Evolutionary conservation across 129 eudicot genomes (phyloP), one percentile per base, ranked within the genome.

Genomic region (Chrysanthemum lavandulifolium): DNA sequence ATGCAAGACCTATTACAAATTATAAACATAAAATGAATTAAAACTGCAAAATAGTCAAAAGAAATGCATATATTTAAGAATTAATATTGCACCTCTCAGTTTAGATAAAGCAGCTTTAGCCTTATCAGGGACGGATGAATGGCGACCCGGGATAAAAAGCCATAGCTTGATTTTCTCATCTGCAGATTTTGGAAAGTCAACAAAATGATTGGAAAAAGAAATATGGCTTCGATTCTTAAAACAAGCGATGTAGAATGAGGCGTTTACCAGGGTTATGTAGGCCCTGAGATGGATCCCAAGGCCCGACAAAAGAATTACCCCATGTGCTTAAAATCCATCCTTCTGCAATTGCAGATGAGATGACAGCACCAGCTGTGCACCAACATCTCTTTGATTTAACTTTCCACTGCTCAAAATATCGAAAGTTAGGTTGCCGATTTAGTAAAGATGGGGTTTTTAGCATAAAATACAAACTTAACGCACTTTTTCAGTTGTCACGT

Each of bases 211-310:
- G 59, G 19, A 60, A 29, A 47, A 45, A 25, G 2, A 73, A 54
- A 60, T 58, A 59, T 21, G 49, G 47, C 47, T 40, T 40, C 10
- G 0, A 7, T 40, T 40, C 47, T 40, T 40, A 40, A 40, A 6
- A 40, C 10, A 40, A 40, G 21, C 36, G 49, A 9, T 43, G 50
- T 58, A 10, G 61, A 59, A 16, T 45, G 13, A 59, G 64, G n/a
- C 64, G 27, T 59, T 19, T 85, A 94, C 98, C 98, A 76, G 98
- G 98, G 84, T 94, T 94, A 75, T 94, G 97, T 53, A 82, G 14
- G 23, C 98, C 97, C 83, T 90, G 99, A 57, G 99, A 94, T 59
- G 99, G 99, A 55, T 94, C 99, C 99, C 99, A 94, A 15, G 99
- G 97, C 62, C 97, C 97, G 69, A 90, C 96, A 86, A 94, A 90